Evolutionary conservation across 305 asterid species (phyloP).

Genomic region (Solanum aculeatissimum): DNA sequence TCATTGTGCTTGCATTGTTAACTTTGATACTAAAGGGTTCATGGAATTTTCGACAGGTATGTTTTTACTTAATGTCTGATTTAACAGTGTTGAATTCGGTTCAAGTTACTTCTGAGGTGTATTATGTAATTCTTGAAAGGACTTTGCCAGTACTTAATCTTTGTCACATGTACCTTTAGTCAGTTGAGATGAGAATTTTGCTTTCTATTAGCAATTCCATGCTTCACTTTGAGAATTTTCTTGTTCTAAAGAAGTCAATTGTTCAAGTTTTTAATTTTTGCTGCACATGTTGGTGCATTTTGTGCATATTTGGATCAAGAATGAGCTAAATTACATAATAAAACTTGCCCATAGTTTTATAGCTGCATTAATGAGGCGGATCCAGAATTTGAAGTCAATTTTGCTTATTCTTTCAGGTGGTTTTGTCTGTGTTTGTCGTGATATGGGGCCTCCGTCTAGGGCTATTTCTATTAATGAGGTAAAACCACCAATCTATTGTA

Average conservation of each 20-base stretch:
- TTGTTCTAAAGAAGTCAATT: not conserved
- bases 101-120: not conserved
- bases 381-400: not conserved
- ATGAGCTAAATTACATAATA: not conserved
- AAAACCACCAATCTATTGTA: not conserved
- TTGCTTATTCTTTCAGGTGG: constrained; percentile 41
- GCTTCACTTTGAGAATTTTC: not conserved
- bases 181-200: not conserved
- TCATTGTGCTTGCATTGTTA: constrained; percentile 62
- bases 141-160: not conserved
- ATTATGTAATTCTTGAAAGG: not conserved
- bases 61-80: not conserved
- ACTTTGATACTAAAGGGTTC: constrained; percentile 79
- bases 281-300: not conserved
- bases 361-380: not conserved
- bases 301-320: not conserved
- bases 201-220: not conserved
- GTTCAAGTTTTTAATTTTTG: not conserved
- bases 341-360: not conserved
- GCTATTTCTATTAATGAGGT: constrained; percentile 80
- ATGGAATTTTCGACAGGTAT: constrained; percentile 90
- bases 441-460: constrained; percentile 93
- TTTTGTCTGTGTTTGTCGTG: constrained; percentile 56
- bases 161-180: not conserved
- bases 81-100: not conserved